Evolutionary conservation across 305 asterid genomes (phyloP).

Genomic region (Rubia tinctorum): DNA sequence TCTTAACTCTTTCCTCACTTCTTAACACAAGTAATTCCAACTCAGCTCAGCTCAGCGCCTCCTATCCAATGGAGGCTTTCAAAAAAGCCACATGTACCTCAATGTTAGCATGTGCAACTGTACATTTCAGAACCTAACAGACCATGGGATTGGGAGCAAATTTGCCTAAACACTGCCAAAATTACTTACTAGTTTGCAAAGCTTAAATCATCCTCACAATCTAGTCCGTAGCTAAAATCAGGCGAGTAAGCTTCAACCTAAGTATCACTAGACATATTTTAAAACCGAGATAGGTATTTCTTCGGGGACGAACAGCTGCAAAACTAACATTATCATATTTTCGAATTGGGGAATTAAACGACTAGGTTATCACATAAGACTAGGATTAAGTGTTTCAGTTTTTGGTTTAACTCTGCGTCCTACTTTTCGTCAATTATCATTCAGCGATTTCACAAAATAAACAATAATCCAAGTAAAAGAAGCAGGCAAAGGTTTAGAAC

Average conservation of each 20-base stretch:
- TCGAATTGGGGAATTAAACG: background rate
- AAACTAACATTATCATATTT: too few species aligned
- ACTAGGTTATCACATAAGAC: background rate
- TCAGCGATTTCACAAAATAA: background rate
- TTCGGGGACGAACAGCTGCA: too few species aligned
- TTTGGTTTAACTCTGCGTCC: background rate
- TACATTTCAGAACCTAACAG: background rate
- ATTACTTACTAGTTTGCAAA: background rate
- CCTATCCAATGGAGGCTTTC: background rate
- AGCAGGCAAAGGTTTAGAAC: conserved; percentile 16
- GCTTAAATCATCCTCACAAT: background rate
- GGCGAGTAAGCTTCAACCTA: background rate
- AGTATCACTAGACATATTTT: background rate
- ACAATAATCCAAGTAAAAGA: background rate
- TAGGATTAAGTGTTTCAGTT: background rate
- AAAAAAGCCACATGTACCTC: background rate
- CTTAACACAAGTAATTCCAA: background rate
- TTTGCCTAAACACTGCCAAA: background rate
- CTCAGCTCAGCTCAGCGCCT: background rate
- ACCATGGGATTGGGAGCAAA: background rate
- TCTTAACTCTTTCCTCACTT: background rate
- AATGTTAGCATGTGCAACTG: background rate
- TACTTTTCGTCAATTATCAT: background rate
- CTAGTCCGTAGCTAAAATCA: background rate
- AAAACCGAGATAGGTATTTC: too few species aligned